Evolutionary conservation across 75 land plant species (phyloP).

Genomic region (Cupressus sempervirens): DNA sequence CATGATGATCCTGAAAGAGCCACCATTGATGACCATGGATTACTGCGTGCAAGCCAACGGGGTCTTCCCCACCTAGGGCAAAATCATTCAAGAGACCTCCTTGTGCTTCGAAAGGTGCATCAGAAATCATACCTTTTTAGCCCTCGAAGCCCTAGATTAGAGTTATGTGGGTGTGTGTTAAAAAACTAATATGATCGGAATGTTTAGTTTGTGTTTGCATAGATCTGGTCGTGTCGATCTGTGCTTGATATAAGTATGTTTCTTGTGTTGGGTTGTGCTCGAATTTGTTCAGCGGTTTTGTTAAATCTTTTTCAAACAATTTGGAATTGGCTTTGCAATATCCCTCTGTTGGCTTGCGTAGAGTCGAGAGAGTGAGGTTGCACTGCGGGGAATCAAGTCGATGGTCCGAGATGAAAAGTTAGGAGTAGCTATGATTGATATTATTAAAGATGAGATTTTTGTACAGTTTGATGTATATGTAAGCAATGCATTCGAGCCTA

Average conservation of each 20-base stretch:
- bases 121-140: background rate
- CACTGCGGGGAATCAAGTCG: constrained; percentile 10
- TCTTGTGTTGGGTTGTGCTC: background rate
- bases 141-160: background rate
- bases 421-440: background rate
- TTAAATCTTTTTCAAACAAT: background rate
- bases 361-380: background rate
- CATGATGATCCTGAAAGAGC: background rate
- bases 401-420: constrained; percentile 1
- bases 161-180: background rate
- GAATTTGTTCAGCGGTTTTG: background rate
- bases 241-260: no score
- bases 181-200: no score
- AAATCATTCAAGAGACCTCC: background rate
- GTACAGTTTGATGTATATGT: background rate
- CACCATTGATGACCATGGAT: background rate
- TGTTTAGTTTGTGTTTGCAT: background rate
- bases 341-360: constrained; percentile 1
- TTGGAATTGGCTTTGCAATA: background rate
- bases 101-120: background rate
- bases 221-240: background rate
- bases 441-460: background rate
- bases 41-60: constrained; percentile 2
- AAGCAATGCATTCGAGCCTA: constrained; percentile 1
- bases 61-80: background rate